Percentiles rank a stretch among this genome's conserved stretches.
These are phyloP conservation scores for Coniochaeta prunicola DNA, from an alignment of 2,329 filamentous ascomycete genomes.

Conservation along the genomic window DNA sequence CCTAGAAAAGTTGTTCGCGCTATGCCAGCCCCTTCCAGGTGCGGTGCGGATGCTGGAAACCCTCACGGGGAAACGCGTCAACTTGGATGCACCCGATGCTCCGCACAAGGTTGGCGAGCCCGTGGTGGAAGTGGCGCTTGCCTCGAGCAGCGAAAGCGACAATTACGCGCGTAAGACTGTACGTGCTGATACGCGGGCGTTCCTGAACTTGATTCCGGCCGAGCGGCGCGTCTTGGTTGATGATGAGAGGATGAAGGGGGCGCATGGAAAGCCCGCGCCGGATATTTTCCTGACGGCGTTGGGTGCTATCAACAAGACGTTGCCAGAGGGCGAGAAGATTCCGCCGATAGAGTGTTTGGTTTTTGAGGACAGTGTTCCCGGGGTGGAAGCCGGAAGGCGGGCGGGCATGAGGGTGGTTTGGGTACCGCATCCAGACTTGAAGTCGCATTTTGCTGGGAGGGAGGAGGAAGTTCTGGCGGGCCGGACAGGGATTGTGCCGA, in stretches of 20 bases:
- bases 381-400: conserved; percentile 81
- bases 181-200: conserved; percentile 32
- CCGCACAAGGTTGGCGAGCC: conserved; percentile 20
- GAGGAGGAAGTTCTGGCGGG: conserved; percentile 82
- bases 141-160: conserved; percentile 64
- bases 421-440: conserved; percentile 76
- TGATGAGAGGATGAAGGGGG: conserved; percentile 66
- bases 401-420: conserved; percentile 94
- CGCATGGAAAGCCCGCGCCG: conserved; percentile 83
- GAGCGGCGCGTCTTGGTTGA: conserved; percentile 78
- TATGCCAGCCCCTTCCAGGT: conserved; percentile 70
- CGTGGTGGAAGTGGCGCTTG: conserved; percentile 78
- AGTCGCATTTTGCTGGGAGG: conserved; percentile 66
- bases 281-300: conserved; percentile 91
- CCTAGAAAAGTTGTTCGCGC: conserved; percentile 70
- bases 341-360: conserved; percentile 84
- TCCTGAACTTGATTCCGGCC: conserved; percentile 44
- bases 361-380: conserved; percentile 91
- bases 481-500: conserved; percentile 60
- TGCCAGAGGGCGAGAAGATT: conserved; percentile 59
- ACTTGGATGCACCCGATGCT: too few species aligned
- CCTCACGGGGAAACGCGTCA: conserved; percentile 21
- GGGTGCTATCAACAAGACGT: conserved; percentile 69
- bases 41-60: conserved; percentile 56
- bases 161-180: conserved; percentile 74